Conservation (phyloP, 179 eudicot genomes). For the Amaranthus tricolor region DNA sequence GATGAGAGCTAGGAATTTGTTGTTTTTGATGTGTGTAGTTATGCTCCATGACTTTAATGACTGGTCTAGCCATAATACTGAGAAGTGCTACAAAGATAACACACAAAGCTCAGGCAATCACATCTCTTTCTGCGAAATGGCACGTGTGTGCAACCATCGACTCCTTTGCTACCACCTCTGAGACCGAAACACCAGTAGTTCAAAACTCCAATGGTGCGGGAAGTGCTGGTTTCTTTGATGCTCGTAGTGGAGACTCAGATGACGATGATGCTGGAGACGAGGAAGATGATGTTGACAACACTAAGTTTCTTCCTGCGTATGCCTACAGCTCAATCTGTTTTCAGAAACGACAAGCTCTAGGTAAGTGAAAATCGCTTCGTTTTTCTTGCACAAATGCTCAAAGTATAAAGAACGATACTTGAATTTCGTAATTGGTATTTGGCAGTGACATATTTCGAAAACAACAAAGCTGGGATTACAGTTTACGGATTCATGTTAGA, state of each 20-base stretch:
- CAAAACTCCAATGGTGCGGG: constrained; percentile 21
- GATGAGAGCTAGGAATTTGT: neutral
- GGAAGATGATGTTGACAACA: constrained; percentile 80
- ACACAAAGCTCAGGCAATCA: constrained; percentile 18
- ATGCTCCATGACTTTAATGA: constrained; percentile 17
- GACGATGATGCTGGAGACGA: constrained; percentile 69
- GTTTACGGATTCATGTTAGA: constrained; percentile 86
- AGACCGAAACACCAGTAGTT: constrained; percentile 46
- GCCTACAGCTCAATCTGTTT: constrained; percentile 71
- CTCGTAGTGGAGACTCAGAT: constrained; percentile 39
- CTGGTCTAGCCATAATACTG: constrained; percentile 11
- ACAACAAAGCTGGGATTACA: constrained; percentile 89
- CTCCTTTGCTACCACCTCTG: constrained; percentile 15
- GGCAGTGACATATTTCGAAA: constrained; percentile 85
- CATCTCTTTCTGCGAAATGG: constrained; percentile 16
- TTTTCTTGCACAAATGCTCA: too few species aligned
- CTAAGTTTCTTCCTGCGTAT: constrained; percentile 61
- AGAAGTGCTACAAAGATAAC: constrained; percentile 17
- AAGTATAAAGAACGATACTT: too few species aligned
- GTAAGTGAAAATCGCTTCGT: constrained; percentile 34
- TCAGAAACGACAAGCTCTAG: constrained; percentile 92
- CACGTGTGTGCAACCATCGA: constrained; percentile 14
- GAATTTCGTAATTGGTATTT: neutral
- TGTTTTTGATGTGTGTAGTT: constrained; percentile 10
- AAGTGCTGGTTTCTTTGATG: constrained; percentile 22